These are phyloP conservation scores for Solanum stenotomum DNA, from an alignment of 257 asterid species.

Conservation along the genomic window DNA sequence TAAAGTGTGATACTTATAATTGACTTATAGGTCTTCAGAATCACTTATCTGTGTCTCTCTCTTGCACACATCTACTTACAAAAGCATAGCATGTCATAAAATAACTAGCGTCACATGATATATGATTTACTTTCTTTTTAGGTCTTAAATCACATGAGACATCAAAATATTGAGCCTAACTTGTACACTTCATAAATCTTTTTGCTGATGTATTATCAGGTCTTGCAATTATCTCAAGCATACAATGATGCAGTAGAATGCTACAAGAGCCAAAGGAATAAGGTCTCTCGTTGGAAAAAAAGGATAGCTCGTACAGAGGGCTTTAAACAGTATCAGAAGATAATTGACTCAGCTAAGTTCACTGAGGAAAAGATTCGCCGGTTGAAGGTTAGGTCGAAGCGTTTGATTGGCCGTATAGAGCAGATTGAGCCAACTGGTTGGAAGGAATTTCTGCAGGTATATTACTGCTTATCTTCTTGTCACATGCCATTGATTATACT, in stretches of 20 bases:
- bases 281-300: constrained; percentile 78
- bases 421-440: constrained; percentile 99
- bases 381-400: constrained; percentile 70
- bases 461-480: background rate
- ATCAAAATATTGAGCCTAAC: background rate
- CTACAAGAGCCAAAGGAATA: constrained; percentile 88
- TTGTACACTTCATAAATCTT: background rate
- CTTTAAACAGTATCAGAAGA: constrained; percentile 83
- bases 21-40: background rate
- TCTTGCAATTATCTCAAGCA: constrained; percentile 50
- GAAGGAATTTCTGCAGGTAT: constrained; percentile 98
- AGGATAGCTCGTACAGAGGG: constrained; percentile 78
- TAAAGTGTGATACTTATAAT: background rate
- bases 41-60: background rate
- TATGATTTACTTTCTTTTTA: background rate
- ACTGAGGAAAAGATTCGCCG: constrained; percentile 83
- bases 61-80: background rate
- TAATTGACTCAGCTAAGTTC: constrained; percentile 65
- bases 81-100: background rate
- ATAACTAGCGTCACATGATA: background rate
- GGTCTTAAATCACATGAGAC: background rate
- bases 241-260: constrained; percentile 61
- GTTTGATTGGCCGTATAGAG: constrained; percentile 67
- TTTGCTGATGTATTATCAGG: constrained; percentile 30
- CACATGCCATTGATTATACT: background rate